Base-by-base conservation (phyloP, 306 rosid species). In the Amphicarpaea edgeworthii region DNA sequence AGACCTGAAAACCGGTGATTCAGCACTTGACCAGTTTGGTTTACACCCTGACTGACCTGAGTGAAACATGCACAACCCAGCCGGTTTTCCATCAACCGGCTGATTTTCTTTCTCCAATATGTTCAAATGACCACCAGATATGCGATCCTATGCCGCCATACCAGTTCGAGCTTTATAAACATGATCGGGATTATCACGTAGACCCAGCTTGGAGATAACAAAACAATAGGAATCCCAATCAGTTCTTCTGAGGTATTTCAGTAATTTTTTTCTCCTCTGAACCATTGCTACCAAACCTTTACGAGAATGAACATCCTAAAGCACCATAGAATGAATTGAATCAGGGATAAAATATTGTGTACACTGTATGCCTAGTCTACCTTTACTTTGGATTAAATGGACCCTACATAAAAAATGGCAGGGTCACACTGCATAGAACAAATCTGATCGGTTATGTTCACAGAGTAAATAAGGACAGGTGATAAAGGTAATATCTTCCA, bases 171-270 rank as follows among this genome's bases (percentile, higher is more conserved):
- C 1, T 61, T 5, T 75, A 10, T 77, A 15, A 63, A n/a, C 53
- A 54, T 81, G 11, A 50, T 91, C 92, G 16, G 97, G 93, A 75
- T 90, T 90, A 90, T 94, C 98, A 46, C 97, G 91, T 32, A 94
- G 88, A 70, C 95, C 95, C 37, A 94, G 88, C 83, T 84, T 90
- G 55, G 86, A 84, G 64, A 94, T 89, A 57, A 92, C 92, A n/a
- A 92, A 84, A 79, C 95, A 88, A 83, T 90, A 92, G 10, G 98
- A 94, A 32, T 91, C 95, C 97, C 95, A 94, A 84, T 94, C 98
- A 23, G 95, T 90, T 89, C 90, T 85, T 82, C 97, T 88, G 54
- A 92, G 97, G 69, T 92, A 94, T 81, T 90, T 90, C 84, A 94
- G 77, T 62, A 94, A 74, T 83, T 77, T 90, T 83, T 90, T 94